phyloP scores from a whole-genome alignment of 2,329 filamentous ascomycete genomes.

The Chrysoporthe austroafricana region DNA sequence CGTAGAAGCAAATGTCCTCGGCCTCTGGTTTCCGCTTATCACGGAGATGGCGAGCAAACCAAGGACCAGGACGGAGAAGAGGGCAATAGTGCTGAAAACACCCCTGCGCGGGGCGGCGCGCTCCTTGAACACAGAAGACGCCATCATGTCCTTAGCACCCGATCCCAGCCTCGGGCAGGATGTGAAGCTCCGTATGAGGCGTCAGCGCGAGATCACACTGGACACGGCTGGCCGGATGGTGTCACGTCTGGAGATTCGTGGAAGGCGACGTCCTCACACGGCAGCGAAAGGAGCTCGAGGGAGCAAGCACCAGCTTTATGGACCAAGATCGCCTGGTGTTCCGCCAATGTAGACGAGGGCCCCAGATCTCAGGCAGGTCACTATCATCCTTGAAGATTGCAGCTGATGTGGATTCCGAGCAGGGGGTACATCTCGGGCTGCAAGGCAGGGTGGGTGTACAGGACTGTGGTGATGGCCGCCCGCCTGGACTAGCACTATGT shows the following conservation, averaged over 20 bases:
- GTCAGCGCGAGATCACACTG: background rate
- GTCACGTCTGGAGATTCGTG: background rate
- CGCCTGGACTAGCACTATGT: too few relatives aligned
- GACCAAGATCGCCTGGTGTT: background rate
- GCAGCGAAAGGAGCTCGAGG: background rate
- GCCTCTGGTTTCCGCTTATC: constrained; percentile 20
- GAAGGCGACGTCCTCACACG: background rate
- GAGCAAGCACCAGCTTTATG: constrained; percentile 7
- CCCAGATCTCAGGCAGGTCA: background rate
- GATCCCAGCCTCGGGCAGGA: background rate
- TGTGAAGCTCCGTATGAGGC: background rate
- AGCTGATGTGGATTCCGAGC: constrained; percentile 3
- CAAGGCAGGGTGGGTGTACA: constrained; percentile 2
- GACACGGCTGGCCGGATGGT: background rate
- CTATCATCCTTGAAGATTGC: constrained; percentile 4
- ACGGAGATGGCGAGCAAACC: constrained; percentile 25
- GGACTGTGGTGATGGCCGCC: background rate
- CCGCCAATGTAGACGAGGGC: background rate
- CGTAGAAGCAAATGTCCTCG: background rate
- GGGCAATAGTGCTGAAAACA: constrained; percentile 18
- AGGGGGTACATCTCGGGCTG: background rate
- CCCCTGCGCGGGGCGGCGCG: constrained; percentile 21
- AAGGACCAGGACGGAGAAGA: constrained; percentile 24
- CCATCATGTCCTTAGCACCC: constrained; percentile 17
- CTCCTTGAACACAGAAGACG: constrained; percentile 8